A percentile compares a stretch with the other conserved stretches of the same genome.
phyloP scores from a whole-genome alignment of 176 grass and related monocot genomes.

The Alopecurus myosuroides region DNA sequence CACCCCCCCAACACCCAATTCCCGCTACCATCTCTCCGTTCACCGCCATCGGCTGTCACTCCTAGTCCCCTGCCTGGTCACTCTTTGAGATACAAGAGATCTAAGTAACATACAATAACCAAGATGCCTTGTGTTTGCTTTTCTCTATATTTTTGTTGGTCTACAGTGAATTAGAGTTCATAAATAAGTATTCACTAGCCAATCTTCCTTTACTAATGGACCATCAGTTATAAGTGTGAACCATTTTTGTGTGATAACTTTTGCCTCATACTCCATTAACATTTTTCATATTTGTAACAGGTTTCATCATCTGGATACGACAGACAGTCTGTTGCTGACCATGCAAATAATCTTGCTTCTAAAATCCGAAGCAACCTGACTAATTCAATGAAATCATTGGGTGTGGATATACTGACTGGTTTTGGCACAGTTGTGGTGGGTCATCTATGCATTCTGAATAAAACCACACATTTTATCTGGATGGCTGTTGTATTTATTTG shows the following conservation, averaged over 20 bases:
- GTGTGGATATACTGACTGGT: conserved; percentile 82
- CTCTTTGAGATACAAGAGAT: not conserved
- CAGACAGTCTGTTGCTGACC: conserved; percentile 81
- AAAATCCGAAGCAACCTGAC: conserved; percentile 93
- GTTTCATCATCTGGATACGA: conserved; percentile 88
- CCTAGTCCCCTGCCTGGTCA: not conserved
- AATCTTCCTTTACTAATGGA: not conserved
- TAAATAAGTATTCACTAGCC: not conserved
- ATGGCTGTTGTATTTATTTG: not conserved
- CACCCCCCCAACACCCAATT: not conserved
- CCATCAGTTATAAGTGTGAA: not conserved
- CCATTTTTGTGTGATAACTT: not conserved
- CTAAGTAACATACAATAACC: not conserved
- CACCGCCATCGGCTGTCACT: not conserved
- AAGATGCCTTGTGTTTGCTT: not conserved
- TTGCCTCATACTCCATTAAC: not conserved
- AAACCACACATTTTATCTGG: not conserved
- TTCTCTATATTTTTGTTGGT: not conserved
- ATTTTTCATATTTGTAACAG: conserved; percentile 27
- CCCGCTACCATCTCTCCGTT: not conserved
- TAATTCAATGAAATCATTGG: conserved; percentile 87
- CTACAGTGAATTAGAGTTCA: not conserved
- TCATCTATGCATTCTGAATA: not conserved
- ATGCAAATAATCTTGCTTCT: conserved; percentile 86
- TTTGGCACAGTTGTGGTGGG: conserved; percentile 76